Evolutionary conservation across 495 filamentous ascomycete species (phyloP).

Genomic region (Talaromyces stipitatus): DNA sequence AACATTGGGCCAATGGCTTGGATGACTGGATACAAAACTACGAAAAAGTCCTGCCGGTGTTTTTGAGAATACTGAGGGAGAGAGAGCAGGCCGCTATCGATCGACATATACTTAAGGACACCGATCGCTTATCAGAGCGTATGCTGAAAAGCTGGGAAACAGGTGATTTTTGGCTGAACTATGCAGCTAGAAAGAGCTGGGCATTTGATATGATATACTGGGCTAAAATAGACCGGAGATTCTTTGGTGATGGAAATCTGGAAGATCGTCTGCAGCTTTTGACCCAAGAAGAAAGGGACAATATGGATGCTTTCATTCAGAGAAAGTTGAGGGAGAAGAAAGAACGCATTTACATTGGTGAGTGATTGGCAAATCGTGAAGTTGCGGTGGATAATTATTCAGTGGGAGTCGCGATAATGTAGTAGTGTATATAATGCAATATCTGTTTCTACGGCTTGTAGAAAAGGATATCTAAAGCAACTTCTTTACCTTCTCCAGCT

Average conservation of each 20-base stretch:
- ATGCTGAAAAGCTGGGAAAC: conserved; percentile 16
- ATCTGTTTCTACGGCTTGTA: too few species aligned
- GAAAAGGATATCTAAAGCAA: too few species aligned
- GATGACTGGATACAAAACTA: conserved; percentile 3
- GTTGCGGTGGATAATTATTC: too few species aligned
- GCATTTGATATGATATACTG: conserved; percentile 14
- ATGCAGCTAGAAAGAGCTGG: conserved; percentile 12
- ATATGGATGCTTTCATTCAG: conserved; percentile 9
- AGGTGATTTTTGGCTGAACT: conserved; percentile 14
- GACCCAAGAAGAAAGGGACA: conserved; percentile 5
- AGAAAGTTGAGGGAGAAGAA: conserved; percentile 7
- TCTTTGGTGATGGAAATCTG: conserved; percentile 10
- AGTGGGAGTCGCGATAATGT: too few species aligned
- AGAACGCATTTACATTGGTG: neutral
- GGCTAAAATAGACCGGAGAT: conserved; percentile 11
- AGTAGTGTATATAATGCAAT: too few species aligned
- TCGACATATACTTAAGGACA: conserved; percentile 3
- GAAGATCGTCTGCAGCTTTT: conserved; percentile 8
- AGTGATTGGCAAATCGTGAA: neutral
- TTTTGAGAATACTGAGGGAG: conserved; percentile 8
- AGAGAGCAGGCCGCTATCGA: conserved; percentile 12
- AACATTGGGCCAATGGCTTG: conserved; percentile 5
- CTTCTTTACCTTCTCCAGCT: too few species aligned
- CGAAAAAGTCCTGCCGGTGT: conserved; percentile 7
- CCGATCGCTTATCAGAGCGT: conserved; percentile 8